phyloP scores from a whole-genome alignment of 306 rosid genomes.

The Casuarina cunninghamiana region DNA sequence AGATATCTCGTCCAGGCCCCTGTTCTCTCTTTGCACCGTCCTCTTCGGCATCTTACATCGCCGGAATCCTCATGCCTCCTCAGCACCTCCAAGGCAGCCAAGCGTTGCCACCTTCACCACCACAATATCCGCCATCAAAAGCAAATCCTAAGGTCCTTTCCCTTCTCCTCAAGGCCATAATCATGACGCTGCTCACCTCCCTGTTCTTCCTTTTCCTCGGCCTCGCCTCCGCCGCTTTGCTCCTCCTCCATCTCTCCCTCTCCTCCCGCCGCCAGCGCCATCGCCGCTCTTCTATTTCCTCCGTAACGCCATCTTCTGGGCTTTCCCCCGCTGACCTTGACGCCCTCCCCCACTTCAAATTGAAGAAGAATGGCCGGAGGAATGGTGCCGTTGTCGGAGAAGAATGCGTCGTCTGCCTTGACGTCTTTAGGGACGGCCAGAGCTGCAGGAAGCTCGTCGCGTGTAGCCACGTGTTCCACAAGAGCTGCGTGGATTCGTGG shows the following conservation, averaged over 20 bases:
- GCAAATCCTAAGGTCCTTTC: conserved; percentile 58
- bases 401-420: conserved; percentile 75
- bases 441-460: conserved; percentile 69
- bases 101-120: conserved; percentile 18
- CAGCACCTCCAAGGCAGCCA: background rate
- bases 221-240: conserved; percentile 64
- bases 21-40: background rate
- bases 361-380: conserved; percentile 12
- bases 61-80: conserved; percentile 5
- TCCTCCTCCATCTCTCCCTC: conserved; percentile 66
- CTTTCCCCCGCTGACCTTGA: conserved; percentile 44
- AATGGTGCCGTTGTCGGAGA: conserved; percentile 29
- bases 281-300: conserved; percentile 26
- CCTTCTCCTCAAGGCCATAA: conserved; percentile 62
- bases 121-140: conserved; percentile 37
- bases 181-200: conserved; percentile 72
- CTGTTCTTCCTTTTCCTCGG: conserved; percentile 75
- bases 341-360: conserved; percentile 58
- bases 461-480: conserved; percentile 72
- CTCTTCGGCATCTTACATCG: background rate
- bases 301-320: conserved; percentile 31
- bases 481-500: conserved; percentile 79
- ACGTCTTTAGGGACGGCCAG: conserved; percentile 57
- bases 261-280: conserved; percentile 61
- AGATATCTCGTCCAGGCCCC: background rate